A percentile compares a stretch with the other conserved stretches of the same genome.
Evolutionary conservation across 2,329 filamentous ascomycete species (phyloP).

Genomic region (Alternaria triticimaculans): DNA sequence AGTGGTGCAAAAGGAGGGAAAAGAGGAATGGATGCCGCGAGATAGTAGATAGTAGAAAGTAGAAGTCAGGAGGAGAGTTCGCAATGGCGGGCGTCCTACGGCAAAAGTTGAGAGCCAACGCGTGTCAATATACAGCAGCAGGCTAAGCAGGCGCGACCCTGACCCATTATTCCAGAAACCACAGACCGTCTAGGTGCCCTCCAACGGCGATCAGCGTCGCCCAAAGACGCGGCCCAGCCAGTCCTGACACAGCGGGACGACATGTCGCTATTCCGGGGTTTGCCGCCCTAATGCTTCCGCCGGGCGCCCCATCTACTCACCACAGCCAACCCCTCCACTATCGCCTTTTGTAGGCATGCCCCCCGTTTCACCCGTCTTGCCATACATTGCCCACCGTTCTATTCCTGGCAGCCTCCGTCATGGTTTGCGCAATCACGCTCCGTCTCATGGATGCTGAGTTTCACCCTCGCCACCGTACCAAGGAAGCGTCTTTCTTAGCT

Average conservation of each 20-base stretch:
- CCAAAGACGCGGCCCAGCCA: conserved; percentile 2
- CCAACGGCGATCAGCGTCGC: conserved; percentile 9
- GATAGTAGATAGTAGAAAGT: not conserved
- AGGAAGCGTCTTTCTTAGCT: conserved; percentile 7
- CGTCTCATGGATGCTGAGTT: not conserved
- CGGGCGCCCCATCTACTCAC: conserved; percentile 3
- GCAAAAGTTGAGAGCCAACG: conserved; percentile 8
- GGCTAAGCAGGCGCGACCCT: conserved; percentile 12
- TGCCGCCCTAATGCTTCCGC: conserved; percentile 8
- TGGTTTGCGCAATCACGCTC: not conserved
- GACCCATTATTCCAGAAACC: conserved; percentile 13
- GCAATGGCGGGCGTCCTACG: conserved; percentile 7
- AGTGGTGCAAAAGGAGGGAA: not conserved
- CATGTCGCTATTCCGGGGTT: conserved; percentile 1
- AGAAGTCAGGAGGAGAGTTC: not conserved
- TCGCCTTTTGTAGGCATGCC: not conserved
- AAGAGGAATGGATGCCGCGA: not conserved
- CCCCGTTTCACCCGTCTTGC: conserved; percentile 22
- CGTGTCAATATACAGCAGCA: conserved; percentile 12
- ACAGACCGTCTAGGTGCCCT: conserved; percentile 1
- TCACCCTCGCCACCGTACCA: conserved; percentile 2
- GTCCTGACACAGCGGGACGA: conserved; percentile 2
- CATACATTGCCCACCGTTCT: conserved; percentile 5
- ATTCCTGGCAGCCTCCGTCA: conserved; percentile 17
- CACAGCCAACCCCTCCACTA: conserved; percentile 7